These are phyloP conservation scores for rapeseed (Brassica napus) DNA, from an alignment of 345 rosid genomes.

Conservation along the genomic window DNA sequence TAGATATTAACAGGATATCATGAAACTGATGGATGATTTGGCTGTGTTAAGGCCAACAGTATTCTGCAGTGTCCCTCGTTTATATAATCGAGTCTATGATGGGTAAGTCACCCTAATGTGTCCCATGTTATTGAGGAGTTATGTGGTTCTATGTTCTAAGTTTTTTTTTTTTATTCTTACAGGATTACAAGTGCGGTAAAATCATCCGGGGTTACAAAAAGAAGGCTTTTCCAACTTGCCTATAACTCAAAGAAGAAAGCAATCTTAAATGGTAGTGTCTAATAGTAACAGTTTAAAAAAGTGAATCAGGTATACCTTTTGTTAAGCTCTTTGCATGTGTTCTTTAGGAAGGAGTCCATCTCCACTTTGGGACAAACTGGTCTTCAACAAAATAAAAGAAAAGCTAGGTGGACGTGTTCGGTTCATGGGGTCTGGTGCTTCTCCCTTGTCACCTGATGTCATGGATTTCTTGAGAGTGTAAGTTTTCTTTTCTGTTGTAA, in stretches of 20 bases:
- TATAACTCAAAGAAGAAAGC: conserved; percentile 89
- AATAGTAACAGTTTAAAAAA: conserved; percentile 4
- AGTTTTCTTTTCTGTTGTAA: conserved; percentile 29
- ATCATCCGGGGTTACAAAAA: conserved; percentile 68
- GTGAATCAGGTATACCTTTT: conserved; percentile 1
- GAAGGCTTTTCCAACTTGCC: conserved; percentile 73
- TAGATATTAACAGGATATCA: conserved; percentile 56
- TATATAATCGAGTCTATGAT: conserved; percentile 79
- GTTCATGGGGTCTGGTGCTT: conserved; percentile 79
- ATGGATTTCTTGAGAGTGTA: conserved; percentile 88
- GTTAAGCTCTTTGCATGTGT: conserved; percentile 21
- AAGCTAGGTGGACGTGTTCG: conserved; percentile 89
- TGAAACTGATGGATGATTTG: conserved; percentile 87
- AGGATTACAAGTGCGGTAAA: conserved; percentile 77
- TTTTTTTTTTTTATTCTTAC: conserved; percentile 17
- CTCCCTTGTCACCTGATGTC: conserved; percentile 86
- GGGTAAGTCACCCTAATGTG: conserved; percentile 52
- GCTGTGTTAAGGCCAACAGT: conserved; percentile 77
- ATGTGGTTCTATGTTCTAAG: conserved; percentile 15
- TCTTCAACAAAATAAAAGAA: conserved; percentile 75
- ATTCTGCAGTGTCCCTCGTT: conserved; percentile 92
- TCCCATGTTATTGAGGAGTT: not conserved
- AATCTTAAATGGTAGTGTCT: conserved; percentile 56
- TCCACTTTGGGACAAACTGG: conserved; percentile 79
- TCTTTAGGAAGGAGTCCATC: conserved; percentile 67